Evolutionary conservation across 805 yeast genomes (phyloP).

Genomic region (Pichia kluyveri): DNA sequence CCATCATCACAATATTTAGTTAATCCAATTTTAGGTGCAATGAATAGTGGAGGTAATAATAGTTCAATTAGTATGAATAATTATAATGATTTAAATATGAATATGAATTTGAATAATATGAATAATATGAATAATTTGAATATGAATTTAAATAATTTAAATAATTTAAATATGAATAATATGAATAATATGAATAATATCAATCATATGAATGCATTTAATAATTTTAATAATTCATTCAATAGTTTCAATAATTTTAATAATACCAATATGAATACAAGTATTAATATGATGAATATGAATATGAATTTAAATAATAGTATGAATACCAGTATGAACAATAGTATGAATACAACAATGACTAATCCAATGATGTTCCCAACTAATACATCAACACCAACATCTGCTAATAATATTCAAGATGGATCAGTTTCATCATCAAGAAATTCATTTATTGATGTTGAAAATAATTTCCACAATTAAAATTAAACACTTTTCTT

Average conservation of each 20-base stretch:
- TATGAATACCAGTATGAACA: not conserved
- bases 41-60: conserved; percentile 2
- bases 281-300: not conserved
- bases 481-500: not conserved
- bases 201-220: not conserved
- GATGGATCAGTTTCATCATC: not conserved
- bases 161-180: not conserved
- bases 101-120: not conserved
- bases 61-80: not conserved
- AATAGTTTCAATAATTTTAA: not conserved
- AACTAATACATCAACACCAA: not conserved
- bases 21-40: conserved; percentile 6
- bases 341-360: not conserved
- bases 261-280: not conserved
- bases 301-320: not conserved
- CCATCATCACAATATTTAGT: conserved; percentile 3
- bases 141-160: not conserved
- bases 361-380: not conserved
- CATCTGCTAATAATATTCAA: not conserved
- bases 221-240: not conserved
- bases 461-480: not conserved
- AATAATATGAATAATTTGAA: not conserved
- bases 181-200: not conserved
- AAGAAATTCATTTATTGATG: not conserved
- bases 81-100: not conserved